Evolutionary conservation across 805 yeast species (phyloP).

Genomic region (Saturnispora dispora): DNA sequence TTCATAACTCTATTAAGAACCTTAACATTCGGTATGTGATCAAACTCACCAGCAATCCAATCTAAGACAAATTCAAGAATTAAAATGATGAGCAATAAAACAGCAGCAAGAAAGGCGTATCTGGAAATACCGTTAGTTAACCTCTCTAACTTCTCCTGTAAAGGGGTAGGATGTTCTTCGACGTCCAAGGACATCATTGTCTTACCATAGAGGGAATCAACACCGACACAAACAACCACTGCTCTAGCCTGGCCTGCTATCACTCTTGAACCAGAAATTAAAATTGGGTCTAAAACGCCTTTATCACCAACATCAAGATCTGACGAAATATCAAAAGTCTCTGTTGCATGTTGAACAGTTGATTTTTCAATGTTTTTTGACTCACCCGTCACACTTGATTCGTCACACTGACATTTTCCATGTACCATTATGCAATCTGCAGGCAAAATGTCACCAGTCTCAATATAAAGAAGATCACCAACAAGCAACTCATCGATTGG

Average conservation of each 20-base stretch:
- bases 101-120: conserved; percentile 81
- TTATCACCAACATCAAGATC: conserved; percentile 32
- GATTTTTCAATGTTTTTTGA: conserved; percentile 69
- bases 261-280: conserved; percentile 87
- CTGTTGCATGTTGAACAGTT: conserved; percentile 39
- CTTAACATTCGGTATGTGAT: conserved; percentile 46
- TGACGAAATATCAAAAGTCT: conserved; percentile 17
- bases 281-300: conserved; percentile 60
- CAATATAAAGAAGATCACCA: conserved; percentile 75
- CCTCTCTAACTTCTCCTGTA: conserved; percentile 70
- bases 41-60: conserved; percentile 18
- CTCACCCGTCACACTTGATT: conserved; percentile 90
- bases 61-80: conserved; percentile 51
- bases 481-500: conserved; percentile 70
- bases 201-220: conserved; percentile 81
- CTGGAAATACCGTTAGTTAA: conserved; percentile 94
- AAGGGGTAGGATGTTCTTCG: conserved; percentile 80
- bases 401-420: conserved; percentile 84
- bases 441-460: conserved; percentile 92
- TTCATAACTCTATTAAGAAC: conserved; percentile 81
- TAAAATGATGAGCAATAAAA: conserved; percentile 68
- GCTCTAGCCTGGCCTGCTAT: conserved; percentile 82
- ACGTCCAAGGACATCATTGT: conserved; percentile 80
- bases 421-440: conserved; percentile 71
- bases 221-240: conserved; percentile 84